Conservation (phyloP, 2,329 filamentous ascomycete genomes). For the Cercospora zeina region DNA sequence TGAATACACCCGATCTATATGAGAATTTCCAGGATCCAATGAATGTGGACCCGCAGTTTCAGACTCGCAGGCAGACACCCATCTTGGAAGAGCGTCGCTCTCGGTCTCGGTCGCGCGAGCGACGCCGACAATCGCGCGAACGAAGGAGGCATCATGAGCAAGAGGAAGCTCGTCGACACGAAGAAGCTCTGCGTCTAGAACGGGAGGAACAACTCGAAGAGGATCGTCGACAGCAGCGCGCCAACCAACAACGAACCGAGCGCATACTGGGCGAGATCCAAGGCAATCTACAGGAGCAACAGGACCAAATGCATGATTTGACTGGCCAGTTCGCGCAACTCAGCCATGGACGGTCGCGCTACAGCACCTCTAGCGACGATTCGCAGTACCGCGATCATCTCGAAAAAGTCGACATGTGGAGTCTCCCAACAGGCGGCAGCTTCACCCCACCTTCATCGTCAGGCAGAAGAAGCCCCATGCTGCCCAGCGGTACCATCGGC, state of each 20-base stretch:
- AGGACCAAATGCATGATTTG: constrained; percentile 10
- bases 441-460: constrained; percentile 13
- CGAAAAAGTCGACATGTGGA: constrained; percentile 15
- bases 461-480: constrained; percentile 2
- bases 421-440: constrained; percentile 11
- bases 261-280: constrained; percentile 13
- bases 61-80: constrained; percentile 10
- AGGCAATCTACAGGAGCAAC: constrained; percentile 12
- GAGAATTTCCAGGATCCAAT: constrained; percentile 3
- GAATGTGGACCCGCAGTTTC: background rate
- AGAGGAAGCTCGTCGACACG: constrained; percentile 10
- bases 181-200: constrained; percentile 8
- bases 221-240: constrained; percentile 10
- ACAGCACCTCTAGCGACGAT: constrained; percentile 7
- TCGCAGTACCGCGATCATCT: constrained; percentile 11
- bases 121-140: constrained; percentile 2
- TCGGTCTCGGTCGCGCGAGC: constrained; percentile 10
- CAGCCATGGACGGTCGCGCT: constrained; percentile 4
- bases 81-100: constrained; percentile 3
- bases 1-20: constrained; percentile 17
- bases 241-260: constrained; percentile 5
- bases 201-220: constrained; percentile 8
- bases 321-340: constrained; percentile 13
- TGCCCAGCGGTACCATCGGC: constrained; percentile 8
- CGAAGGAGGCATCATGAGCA: constrained; percentile 3